Conservation (phyloP, 768 basidiomycete species). For the Mycena rebaudengoi region DNA sequence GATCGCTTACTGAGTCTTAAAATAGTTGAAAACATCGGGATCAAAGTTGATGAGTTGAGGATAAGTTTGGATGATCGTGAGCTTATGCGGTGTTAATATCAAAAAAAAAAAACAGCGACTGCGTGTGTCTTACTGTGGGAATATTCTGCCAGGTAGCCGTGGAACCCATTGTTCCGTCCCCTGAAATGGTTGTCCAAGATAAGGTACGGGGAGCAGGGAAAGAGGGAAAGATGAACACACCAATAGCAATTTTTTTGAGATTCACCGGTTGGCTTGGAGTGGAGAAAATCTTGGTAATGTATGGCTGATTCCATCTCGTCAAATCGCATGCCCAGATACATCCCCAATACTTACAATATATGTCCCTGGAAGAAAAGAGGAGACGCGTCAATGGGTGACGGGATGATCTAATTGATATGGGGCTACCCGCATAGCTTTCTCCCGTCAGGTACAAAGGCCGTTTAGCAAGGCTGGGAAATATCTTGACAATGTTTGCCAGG, state of each 20-base stretch:
- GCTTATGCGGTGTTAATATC: background rate
- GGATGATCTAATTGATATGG: too few species aligned
- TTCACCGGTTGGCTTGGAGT: slow-evolving; percentile 72
- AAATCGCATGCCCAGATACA: slow-evolving; percentile 1
- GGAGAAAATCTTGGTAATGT: slow-evolving; percentile 77
- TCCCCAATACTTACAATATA: slow-evolving; percentile 67
- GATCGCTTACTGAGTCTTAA: background rate
- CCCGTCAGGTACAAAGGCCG: slow-evolving; percentile 77
- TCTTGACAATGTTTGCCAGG: slow-evolving; percentile 72
- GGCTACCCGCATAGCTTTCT: slow-evolving; percentile 84
- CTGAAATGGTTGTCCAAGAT: too few species aligned
- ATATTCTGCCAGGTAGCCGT: slow-evolving; percentile 56
- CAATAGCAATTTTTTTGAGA: slow-evolving; percentile 72
- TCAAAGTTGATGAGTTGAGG: background rate
- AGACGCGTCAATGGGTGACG: too few species aligned
- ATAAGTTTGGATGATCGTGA: background rate
- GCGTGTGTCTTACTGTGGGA: slow-evolving; percentile 55
- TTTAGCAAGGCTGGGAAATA: slow-evolving; percentile 72
- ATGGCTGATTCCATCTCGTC: slow-evolving; percentile 47
- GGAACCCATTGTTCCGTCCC: slow-evolving; percentile 67
- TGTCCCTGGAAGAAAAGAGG: too few species aligned
- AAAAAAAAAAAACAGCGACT: background rate
- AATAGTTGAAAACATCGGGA: background rate
- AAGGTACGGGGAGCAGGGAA: too few species aligned
- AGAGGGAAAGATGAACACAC: too few species aligned